Percentiles rank a stretch among this genome's conserved stretches.
Evolutionary conservation across 257 asterid species (phyloP).

Genomic region (Orobanche coerulescens): DNA sequence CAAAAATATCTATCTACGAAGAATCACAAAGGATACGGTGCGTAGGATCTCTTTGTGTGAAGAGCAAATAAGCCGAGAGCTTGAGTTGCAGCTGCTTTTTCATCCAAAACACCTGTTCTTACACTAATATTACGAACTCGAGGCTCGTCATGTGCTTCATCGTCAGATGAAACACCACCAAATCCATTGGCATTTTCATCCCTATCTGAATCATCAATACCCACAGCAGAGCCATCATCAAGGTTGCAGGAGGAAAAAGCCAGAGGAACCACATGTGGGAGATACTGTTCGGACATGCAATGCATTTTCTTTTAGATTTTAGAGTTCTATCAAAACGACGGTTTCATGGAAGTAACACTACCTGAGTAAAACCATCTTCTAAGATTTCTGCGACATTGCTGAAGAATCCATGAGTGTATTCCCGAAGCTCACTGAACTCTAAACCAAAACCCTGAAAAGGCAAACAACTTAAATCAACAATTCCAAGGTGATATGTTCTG

Average conservation of each 20-base stretch:
- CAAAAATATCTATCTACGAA: background rate
- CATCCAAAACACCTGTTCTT: constrained; percentile 98
- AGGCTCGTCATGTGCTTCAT: constrained; percentile 92
- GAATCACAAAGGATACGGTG: constrained; percentile 73
- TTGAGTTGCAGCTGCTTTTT: constrained; percentile 99
- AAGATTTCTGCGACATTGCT: constrained; percentile 87
- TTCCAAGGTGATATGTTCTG: constrained; percentile 8
- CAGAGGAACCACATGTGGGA: constrained; percentile 85
- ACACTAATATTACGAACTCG: constrained; percentile 94
- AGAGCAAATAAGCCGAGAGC: constrained; percentile 93
- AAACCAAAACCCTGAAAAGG: constrained; percentile 73
- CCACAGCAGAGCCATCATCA: constrained; percentile 98
- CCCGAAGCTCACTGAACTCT: constrained; percentile 97
- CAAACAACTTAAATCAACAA: constrained; percentile 22
- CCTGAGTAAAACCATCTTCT: constrained; percentile 89
- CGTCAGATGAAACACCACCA: constrained; percentile 97
- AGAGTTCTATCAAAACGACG: background rate
- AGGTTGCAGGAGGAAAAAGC: constrained; percentile 91
- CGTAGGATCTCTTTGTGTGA: constrained; percentile 73
- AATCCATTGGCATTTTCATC: constrained; percentile 71
- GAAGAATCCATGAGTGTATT: constrained; percentile 97
- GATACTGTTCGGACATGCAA: constrained; percentile 60
- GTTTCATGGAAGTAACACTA: constrained; percentile 26
- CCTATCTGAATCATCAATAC: constrained; percentile 80
- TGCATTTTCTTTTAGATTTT: constrained; percentile 21